phyloP scores from a whole-genome alignment of 768 basidiomycete species.

The Agrocybe praecox region DNA sequence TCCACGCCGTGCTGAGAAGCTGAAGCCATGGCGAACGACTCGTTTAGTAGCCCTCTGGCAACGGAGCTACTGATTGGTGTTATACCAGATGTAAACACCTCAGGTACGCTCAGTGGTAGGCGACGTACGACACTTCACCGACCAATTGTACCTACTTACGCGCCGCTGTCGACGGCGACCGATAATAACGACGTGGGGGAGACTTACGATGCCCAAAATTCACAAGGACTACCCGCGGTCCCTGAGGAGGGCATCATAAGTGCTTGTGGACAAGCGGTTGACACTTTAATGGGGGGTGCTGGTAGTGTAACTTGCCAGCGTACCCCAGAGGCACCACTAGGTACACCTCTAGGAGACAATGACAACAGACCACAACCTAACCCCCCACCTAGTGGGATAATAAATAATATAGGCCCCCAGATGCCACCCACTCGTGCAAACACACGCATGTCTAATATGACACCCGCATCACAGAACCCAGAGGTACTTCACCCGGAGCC shows the following conservation, averaged over 20 bases:
- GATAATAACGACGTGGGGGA: background rate
- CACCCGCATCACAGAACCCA: no score
- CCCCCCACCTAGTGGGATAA: background rate
- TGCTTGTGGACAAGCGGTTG: no score
- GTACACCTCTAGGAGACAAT: no score
- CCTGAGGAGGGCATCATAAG: no score
- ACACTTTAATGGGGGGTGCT: no score
- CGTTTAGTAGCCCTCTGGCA: background rate
- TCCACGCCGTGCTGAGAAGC: slow-evolving; percentile 8
- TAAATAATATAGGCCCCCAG: background rate
- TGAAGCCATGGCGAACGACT: slow-evolving; percentile 1
- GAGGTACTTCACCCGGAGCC: no score
- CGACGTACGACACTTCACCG: no score
- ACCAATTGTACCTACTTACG: background rate
- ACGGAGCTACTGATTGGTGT: background rate
- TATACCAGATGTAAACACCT: background rate
- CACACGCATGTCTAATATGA: no score
- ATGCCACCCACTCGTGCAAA: background rate
- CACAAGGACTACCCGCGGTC: background rate
- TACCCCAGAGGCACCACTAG: no score
- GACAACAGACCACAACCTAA: background rate
- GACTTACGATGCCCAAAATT: background rate
- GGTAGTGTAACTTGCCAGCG: no score
- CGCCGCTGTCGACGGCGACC: background rate
- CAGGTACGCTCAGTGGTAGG: no score